Percentiles rank a stretch among this genome's conserved stretches.
phyloP scores from a whole-genome alignment of 2,329 filamentous ascomycete species.

The Davidsoniella virescens region DNA sequence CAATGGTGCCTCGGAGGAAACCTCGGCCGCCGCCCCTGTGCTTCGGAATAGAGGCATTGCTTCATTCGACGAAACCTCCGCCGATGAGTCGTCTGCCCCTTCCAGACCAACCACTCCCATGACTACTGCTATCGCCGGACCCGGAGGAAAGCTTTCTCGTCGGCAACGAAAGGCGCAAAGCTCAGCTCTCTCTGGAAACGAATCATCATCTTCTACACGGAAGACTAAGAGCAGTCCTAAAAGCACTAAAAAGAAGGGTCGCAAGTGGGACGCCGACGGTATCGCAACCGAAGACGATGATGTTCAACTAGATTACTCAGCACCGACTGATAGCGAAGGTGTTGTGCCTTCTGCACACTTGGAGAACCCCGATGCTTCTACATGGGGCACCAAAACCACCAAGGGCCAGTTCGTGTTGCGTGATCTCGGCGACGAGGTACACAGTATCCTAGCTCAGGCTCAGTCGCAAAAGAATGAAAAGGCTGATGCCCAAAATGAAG shows the following conservation, averaged over 20 bases:
- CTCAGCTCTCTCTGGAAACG: constrained; percentile 70
- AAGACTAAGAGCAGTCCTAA: constrained; percentile 41
- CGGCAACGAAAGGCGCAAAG: constrained; percentile 58
- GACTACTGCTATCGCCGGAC: constrained; percentile 43
- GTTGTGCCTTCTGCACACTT: constrained; percentile 42
- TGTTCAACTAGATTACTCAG: constrained; percentile 80
- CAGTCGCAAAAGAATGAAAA: constrained; percentile 34
- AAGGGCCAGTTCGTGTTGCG: constrained; percentile 90
- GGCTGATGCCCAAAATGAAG: constrained; percentile 30
- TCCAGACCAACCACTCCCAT: constrained; percentile 68
- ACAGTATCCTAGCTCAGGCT: constrained; percentile 72
- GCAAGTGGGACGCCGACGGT: constrained; percentile 86
- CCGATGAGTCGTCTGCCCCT: constrained; percentile 24
- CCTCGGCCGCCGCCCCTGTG: constrained; percentile 15
- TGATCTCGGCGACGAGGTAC: constrained; percentile 84
- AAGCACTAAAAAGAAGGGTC: constrained; percentile 66
- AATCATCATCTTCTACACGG: constrained; percentile 35
- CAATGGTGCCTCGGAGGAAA: constrained; percentile 16
- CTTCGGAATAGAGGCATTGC: constrained; percentile 1
- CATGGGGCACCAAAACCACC: constrained; percentile 70
- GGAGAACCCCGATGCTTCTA: constrained; percentile 58
- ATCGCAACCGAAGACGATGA: constrained; percentile 69
- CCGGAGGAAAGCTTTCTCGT: constrained; percentile 61
- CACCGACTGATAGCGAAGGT: constrained; percentile 37
- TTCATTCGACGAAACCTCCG: constrained; percentile 6